Percentiles rank a stretch among this genome's conserved stretches.
Evolutionary conservation across 441 rosid species (phyloP).

Genomic region (Mallotus japonicus): DNA sequence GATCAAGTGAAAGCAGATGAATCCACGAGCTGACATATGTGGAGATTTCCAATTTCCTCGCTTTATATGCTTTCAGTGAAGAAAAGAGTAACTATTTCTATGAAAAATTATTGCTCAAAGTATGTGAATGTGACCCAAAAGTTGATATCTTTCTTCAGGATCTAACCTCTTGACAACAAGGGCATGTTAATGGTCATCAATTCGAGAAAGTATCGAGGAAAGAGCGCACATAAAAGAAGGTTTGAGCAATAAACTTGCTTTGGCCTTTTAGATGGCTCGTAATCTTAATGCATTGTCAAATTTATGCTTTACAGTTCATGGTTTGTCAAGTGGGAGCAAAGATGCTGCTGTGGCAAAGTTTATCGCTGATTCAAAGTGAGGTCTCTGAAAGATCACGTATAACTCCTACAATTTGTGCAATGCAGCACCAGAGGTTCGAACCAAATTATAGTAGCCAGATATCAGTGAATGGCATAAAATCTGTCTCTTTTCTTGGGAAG

Average conservation of each 20-base stretch:
- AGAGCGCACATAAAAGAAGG: slow-evolving; percentile 8
- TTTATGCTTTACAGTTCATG: slow-evolving; percentile 39
- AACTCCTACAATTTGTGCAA: slow-evolving; percentile 30
- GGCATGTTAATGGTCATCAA: background rate
- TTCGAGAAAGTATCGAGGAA: slow-evolving; percentile 1
- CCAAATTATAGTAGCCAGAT: slow-evolving; percentile 32
- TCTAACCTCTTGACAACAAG: background rate
- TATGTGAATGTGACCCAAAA: background rate
- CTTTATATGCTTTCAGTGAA: background rate
- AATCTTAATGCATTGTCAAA: slow-evolving; percentile 9
- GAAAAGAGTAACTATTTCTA: background rate
- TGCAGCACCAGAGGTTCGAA: slow-evolving; percentile 33
- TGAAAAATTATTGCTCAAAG: background rate
- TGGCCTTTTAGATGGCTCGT: background rate
- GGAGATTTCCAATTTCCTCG: background rate
- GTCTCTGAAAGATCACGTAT: slow-evolving; percentile 33
- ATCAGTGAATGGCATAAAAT: slow-evolving; percentile 36
- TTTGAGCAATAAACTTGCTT: slow-evolving; percentile 7
- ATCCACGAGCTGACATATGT: background rate
- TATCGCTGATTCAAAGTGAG: slow-evolving; percentile 35
- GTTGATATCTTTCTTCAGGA: background rate
- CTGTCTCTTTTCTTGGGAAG: slow-evolving; percentile 28
- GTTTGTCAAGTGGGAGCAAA: slow-evolving; percentile 45
- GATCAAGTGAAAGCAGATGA: background rate
- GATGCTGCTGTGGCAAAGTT: slow-evolving; percentile 33